phyloP scores from a whole-genome alignment of 805 yeast genomes.

The Teunomyces gatunensis region DNA sequence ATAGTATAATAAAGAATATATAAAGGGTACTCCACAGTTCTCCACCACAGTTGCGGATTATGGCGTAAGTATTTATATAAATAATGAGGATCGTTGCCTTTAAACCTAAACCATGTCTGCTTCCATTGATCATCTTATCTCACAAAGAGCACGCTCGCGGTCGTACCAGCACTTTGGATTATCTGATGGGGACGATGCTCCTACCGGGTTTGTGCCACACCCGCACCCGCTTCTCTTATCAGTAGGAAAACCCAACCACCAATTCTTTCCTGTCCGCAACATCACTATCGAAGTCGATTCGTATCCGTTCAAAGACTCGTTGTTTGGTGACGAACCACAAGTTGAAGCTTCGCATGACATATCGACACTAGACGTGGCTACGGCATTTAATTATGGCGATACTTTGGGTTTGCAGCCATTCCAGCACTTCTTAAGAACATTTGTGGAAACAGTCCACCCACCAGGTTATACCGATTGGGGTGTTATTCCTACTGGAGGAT shows the following conservation, averaged over 20 bases:
- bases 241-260: slow-evolving; percentile 8
- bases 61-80: neutral
- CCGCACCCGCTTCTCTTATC: slow-evolving; percentile 7
- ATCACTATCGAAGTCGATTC: slow-evolving; percentile 7
- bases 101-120: neutral
- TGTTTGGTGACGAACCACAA: slow-evolving; percentile 1
- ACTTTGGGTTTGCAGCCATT: slow-evolving; percentile 1
- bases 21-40: neutral
- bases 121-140: slow-evolving; percentile 5
- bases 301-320: slow-evolving; percentile 10
- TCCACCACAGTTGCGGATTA: slow-evolving; percentile 1
- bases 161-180: slow-evolving; percentile 6
- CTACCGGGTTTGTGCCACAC: slow-evolving; percentile 8
- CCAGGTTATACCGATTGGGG: slow-evolving; percentile 6
- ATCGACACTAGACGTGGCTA: neutral
- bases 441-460: neutral
- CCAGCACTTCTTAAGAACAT: neutral
- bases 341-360: neutral
- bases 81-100: no score
- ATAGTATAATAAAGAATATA: neutral
- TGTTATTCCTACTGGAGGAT: slow-evolving; percentile 3
- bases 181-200: neutral
- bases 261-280: slow-evolving; percentile 7
- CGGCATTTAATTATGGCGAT: slow-evolving; percentile 5
- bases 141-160: slow-evolving; percentile 4